Evolutionary conservation across 768 basidiomycete genomes (phyloP).

Genomic region (Tulasnella sp.): DNA sequence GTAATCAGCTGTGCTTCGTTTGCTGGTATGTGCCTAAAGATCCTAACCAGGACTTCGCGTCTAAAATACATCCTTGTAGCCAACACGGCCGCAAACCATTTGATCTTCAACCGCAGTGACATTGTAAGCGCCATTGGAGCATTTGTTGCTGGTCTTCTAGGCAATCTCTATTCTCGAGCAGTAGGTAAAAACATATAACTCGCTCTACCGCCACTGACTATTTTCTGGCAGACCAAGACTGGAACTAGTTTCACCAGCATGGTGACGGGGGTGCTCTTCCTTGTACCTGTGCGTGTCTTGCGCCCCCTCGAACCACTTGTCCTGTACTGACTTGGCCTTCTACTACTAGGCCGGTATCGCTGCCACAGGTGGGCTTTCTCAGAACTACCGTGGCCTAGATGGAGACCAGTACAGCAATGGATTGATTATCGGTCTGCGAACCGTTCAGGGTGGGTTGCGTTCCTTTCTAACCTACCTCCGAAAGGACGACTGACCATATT

Average conservation of each 20-base stretch:
- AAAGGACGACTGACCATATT: background rate
- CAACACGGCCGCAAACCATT: constrained; percentile 76
- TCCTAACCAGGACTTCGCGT: too few relatives aligned
- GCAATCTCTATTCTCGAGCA: constrained; percentile 72
- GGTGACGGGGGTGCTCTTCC: constrained; percentile 81
- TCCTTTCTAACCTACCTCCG: background rate
- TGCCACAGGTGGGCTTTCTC: constrained; percentile 73
- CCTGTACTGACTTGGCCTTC: constrained; percentile 11
- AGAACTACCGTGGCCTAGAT: constrained; percentile 27
- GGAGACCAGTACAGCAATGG: constrained; percentile 50
- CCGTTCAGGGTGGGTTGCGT: constrained; percentile 58
- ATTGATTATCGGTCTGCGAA: constrained; percentile 74
- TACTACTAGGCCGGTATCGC: constrained; percentile 64
- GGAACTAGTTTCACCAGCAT: constrained; percentile 86
- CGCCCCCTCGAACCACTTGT: background rate
- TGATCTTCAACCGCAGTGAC: constrained; percentile 77
- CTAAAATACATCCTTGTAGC: constrained; percentile 34
- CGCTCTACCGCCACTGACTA: background rate
- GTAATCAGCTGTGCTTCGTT: constrained; percentile 73
- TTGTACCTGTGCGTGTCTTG: constrained; percentile 60
- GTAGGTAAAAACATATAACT: constrained; percentile 38
- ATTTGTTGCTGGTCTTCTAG: constrained; percentile 47
- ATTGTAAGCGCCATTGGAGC: constrained; percentile 80
- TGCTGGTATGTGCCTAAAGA: constrained; percentile 25
- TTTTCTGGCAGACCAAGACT: background rate